A percentile compares a stretch with the other conserved stretches of the same genome.
Evolutionary conservation across 768 basidiomycete species (phyloP).

Genomic region (Lepiota subincarnata): DNA sequence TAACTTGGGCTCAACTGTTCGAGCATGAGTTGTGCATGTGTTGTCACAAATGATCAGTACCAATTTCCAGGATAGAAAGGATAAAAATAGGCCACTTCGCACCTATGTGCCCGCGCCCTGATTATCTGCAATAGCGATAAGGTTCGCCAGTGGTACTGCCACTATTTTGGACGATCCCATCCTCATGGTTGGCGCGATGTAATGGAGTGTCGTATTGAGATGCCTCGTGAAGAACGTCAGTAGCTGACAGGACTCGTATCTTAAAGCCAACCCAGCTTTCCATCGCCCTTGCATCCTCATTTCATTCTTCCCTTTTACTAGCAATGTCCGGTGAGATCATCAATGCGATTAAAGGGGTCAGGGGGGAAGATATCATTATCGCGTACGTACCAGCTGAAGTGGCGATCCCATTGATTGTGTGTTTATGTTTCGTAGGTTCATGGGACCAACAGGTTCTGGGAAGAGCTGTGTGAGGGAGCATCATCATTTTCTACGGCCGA

Average conservation of each 20-base stretch:
- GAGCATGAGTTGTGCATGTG: too few species aligned
- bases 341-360: conserved; percentile 6
- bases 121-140: too few species aligned
- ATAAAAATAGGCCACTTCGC: too few species aligned
- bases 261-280: neutral
- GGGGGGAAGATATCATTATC: conserved; percentile 20
- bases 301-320: neutral
- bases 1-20: too few species aligned
- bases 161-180: too few species aligned
- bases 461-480: conserved; percentile 23
- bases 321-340: neutral
- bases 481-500: neutral
- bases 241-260: neutral
- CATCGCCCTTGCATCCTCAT: neutral
- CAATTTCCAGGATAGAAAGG: too few species aligned
- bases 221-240: too few species aligned
- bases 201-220: too few species aligned
- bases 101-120: too few species aligned
- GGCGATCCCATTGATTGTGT: neutral
- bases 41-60: too few species aligned
- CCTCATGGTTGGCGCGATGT: too few species aligned
- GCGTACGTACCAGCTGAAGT: conserved; percentile 15
- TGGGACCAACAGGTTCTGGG: conserved; percentile 26
- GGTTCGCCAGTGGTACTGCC: too few species aligned
- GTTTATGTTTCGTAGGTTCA: conserved; percentile 16